phyloP scores from a whole-genome alignment of 2,329 filamentous ascomycete species.

The Aspergillus japonicus region DNA sequence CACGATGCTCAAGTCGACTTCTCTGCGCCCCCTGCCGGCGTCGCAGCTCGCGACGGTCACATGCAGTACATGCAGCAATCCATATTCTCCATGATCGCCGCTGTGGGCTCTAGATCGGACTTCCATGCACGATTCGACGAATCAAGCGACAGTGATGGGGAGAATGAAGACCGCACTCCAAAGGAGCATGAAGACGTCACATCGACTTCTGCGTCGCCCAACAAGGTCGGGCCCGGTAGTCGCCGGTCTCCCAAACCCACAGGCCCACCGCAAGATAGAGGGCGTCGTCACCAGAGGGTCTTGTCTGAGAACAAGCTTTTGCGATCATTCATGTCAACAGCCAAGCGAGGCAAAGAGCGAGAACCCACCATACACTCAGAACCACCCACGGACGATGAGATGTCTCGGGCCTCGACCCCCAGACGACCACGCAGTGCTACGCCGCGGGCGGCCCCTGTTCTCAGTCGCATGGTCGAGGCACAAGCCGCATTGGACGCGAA shows the following conservation, averaged over 20 bases:
- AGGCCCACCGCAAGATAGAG: slow-evolving; percentile 32
- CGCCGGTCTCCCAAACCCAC: slow-evolving; percentile 3
- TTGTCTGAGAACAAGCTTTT: slow-evolving; percentile 61
- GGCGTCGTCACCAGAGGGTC: slow-evolving; percentile 55
- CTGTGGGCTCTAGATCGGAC: slow-evolving; percentile 77
- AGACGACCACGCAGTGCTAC: slow-evolving; percentile 36
- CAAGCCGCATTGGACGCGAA: slow-evolving; percentile 57
- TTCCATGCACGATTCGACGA: slow-evolving; percentile 80
- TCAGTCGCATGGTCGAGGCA: slow-evolving; percentile 76
- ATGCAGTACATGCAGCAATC: slow-evolving; percentile 83
- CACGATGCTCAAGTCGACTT: slow-evolving; percentile 62
- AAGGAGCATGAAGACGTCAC: slow-evolving; percentile 13
- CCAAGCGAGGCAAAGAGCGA: slow-evolving; percentile 25
- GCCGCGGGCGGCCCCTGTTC: slow-evolving; percentile 64
- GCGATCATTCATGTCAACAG: slow-evolving; percentile 62
- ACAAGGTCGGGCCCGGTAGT: neutral
- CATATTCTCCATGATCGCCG: slow-evolving; percentile 88
- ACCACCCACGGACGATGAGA: slow-evolving; percentile 16
- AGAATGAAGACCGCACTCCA: slow-evolving; percentile 35
- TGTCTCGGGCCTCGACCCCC: slow-evolving; percentile 18
- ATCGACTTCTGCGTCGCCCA: slow-evolving; percentile 6
- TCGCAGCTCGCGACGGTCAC: slow-evolving; percentile 40
- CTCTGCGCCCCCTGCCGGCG: slow-evolving; percentile 51
- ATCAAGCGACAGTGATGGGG: slow-evolving; percentile 76
- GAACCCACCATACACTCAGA: slow-evolving; percentile 23